Conservation (phyloP, 148 eudicot genomes). For the Cornus suecica region DNA sequence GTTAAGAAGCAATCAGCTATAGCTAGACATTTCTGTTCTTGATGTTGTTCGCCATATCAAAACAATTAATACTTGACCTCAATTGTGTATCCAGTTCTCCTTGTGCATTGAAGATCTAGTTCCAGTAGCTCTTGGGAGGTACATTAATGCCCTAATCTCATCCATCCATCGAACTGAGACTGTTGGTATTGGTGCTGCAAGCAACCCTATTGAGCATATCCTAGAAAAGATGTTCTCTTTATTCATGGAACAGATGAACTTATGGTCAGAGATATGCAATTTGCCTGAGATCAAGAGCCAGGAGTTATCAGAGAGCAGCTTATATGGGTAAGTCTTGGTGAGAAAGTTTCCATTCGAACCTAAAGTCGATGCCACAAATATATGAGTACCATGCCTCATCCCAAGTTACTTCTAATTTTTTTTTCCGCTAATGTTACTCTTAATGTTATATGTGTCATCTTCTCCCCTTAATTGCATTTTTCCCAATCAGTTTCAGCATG, state of each 20-base stretch:
- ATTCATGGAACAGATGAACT: slow-evolving; percentile 84
- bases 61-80: slow-evolving; percentile 16
- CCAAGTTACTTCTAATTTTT: neutral
- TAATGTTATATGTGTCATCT: neutral
- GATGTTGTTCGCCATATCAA: slow-evolving; percentile 2
- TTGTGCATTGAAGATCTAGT: slow-evolving; percentile 96
- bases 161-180: slow-evolving; percentile 44
- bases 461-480: neutral
- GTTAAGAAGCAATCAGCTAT: neutral
- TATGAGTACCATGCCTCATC: neutral
- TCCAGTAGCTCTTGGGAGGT: slow-evolving; percentile 92
- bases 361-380: neutral
- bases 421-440: neutral
- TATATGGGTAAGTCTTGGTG: slow-evolving; percentile 61
- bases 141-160: slow-evolving; percentile 62
- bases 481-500: neutral
- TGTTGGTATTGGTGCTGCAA: slow-evolving; percentile 25
- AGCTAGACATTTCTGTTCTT: neutral
- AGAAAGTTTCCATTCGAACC: neutral
- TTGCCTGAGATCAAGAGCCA: slow-evolving; percentile 74
- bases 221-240: slow-evolving; percentile 86
- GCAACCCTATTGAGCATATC: slow-evolving; percentile 50
- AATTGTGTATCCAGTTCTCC: slow-evolving; percentile 69
- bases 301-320: slow-evolving; percentile 69
- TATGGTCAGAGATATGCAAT: slow-evolving; percentile 87